A percentile compares a stretch with the other conserved stretches of the same genome.
Evolutionary conservation across 2,329 filamentous ascomycete genomes (phyloP).

Genomic region (Dryadomyces sulphureus): DNA sequence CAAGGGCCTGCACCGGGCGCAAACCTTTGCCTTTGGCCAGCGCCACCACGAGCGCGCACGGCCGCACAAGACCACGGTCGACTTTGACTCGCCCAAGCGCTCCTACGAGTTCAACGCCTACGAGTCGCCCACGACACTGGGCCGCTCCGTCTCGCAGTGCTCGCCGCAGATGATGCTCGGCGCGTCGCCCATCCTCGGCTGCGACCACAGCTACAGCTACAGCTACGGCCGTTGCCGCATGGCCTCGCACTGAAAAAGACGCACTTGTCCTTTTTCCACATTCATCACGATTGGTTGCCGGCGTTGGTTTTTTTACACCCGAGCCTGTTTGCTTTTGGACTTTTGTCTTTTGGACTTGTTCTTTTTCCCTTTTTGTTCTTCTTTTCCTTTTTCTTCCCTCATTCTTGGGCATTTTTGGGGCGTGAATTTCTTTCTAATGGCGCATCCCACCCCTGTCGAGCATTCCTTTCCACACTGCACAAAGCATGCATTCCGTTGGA

Average conservation of each 20-base stretch:
- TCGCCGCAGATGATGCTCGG: constrained; percentile 27
- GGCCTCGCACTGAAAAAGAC: constrained; percentile 35
- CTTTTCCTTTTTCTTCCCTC: background rate
- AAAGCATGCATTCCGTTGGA: background rate
- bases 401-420: background rate
- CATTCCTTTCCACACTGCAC: background rate
- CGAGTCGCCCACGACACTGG: constrained; percentile 39
- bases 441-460: background rate
- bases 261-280: background rate
- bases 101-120: constrained; percentile 5
- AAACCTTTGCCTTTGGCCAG: constrained; percentile 91
- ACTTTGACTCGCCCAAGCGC: background rate
- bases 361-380: background rate
- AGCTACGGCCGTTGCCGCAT: constrained; percentile 41
- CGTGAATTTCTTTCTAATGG: background rate
- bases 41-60: constrained; percentile 12
- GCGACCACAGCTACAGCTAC: constrained; percentile 35
- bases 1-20: constrained; percentile 70
- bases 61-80: background rate
- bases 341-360: background rate
- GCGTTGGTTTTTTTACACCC: background rate
- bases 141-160: constrained; percentile 22
- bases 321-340: background rate
- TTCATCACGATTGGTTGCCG: background rate
- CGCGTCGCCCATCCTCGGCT: constrained; percentile 26